These are phyloP conservation scores for Fusarium bulbicola DNA, from an alignment of 2,329 filamentous ascomycete genomes.

Conservation along the genomic window DNA sequence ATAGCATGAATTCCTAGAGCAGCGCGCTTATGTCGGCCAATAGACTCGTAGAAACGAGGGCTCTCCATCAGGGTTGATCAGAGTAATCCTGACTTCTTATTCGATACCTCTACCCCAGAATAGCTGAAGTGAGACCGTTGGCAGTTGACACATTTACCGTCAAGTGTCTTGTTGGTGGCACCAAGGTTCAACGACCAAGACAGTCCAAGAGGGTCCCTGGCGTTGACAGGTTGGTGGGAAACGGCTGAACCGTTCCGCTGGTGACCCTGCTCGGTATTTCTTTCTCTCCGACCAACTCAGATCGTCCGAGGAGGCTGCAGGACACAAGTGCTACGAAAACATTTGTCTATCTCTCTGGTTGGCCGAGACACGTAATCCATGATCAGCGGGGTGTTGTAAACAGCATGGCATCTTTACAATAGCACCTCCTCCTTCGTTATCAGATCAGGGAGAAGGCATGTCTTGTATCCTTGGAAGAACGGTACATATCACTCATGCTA, in stretches of 20 bases:
- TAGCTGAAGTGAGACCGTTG: constrained; percentile 37
- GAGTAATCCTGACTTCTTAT: not conserved
- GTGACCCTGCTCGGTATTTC: constrained; percentile 24
- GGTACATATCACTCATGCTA: constrained; percentile 21
- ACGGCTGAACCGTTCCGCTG: constrained; percentile 30
- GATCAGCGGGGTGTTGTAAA: constrained; percentile 8
- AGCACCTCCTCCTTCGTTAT: not conserved
- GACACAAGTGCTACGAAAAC: not conserved
- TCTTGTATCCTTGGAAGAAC: not conserved
- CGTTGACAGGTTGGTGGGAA: constrained; percentile 7
- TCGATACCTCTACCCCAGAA: constrained; percentile 16
- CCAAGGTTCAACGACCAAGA: constrained; percentile 4
- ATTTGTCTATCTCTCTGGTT: not conserved
- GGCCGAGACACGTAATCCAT: constrained; percentile 17
- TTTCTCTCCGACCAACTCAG: constrained; percentile 1
- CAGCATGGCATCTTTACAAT: not conserved
- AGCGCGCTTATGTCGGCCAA: constrained; percentile 4
- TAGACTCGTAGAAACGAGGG: not conserved
- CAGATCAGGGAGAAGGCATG: not conserved
- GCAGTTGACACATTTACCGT: constrained; percentile 5
- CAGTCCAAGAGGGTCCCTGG: constrained; percentile 11
- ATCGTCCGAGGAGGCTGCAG: not conserved
- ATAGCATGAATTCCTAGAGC: not conserved
- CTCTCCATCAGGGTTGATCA: not conserved
- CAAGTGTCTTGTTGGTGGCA: constrained; percentile 15